Evolutionary conservation across 1,284 basidiomycete genomes (phyloP).

Genomic region (Ustilago xerochloae): DNA sequence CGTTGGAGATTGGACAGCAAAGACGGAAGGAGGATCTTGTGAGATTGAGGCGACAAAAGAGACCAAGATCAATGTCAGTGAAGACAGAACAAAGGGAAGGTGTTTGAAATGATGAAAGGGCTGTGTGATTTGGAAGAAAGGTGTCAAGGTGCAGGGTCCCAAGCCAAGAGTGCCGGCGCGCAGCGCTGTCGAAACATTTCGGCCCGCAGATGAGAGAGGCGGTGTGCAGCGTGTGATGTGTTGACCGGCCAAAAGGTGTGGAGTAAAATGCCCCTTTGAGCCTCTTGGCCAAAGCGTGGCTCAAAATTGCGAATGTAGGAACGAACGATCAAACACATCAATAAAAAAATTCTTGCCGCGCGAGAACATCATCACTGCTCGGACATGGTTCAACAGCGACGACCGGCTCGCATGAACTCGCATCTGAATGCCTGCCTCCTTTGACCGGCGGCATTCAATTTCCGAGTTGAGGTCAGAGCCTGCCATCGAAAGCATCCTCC

Average conservation of each 20-base stretch:
- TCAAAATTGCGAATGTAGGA: background rate
- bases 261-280: background rate
- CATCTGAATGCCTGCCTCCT: background rate
- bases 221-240: background rate
- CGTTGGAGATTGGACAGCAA: background rate
- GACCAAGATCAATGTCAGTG: no score
- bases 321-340: background rate
- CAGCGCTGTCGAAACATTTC: background rate
- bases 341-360: background rate
- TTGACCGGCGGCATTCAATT: background rate
- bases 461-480: no score
- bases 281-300: background rate
- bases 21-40: background rate
- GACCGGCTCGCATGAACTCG: background rate
- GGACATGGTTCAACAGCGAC: background rate
- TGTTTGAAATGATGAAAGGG: background rate
- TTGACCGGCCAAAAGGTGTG: background rate
- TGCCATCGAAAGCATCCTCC: no score
- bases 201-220: background rate
- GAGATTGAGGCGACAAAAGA: background rate
- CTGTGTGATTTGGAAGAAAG: background rate
- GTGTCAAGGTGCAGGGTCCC: background rate
- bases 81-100: slow-evolving; percentile 4
- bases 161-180: no score
- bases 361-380: no score